These are phyloP conservation scores for Ophiosphaerella korrae DNA, from an alignment of 2,329 filamentous ascomycete genomes.

Conservation along the genomic window DNA sequence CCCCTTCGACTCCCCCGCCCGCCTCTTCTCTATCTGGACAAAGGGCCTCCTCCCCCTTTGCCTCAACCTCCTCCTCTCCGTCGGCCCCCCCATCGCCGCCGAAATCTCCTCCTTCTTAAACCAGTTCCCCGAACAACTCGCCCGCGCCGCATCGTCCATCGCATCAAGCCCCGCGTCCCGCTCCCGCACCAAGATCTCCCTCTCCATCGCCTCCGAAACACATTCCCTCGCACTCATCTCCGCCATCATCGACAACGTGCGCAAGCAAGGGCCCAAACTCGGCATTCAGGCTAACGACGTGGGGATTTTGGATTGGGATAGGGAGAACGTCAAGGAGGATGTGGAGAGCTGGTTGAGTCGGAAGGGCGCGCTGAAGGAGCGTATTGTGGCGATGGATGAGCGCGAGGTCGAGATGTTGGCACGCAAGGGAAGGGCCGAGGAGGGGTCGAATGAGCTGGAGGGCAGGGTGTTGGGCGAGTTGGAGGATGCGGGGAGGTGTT, in stretches of 20 bases:
- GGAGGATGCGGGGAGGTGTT: constrained; percentile 43
- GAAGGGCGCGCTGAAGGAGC: constrained; percentile 69
- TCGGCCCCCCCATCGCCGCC: constrained; percentile 79
- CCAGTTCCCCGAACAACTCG: constrained; percentile 80
- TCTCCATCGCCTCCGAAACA: constrained; percentile 75
- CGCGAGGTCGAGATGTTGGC: constrained; percentile 69
- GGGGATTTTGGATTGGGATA: constrained; percentile 76
- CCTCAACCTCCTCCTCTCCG: constrained; percentile 81
- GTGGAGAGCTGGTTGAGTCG: constrained; percentile 80
- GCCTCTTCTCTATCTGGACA: constrained; percentile 89
- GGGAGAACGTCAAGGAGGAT: constrained; percentile 73
- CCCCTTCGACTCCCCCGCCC: constrained; percentile 75
- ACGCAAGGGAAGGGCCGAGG: constrained; percentile 39
- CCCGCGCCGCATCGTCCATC: constrained; percentile 73
- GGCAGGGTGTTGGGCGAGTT: constrained; percentile 67
- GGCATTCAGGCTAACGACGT: constrained; percentile 67
- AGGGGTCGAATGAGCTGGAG: constrained; percentile 66
- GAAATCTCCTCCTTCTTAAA: constrained; percentile 89
- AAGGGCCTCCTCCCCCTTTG: constrained; percentile 86
- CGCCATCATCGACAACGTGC: constrained; percentile 71
- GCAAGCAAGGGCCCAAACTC: constrained; percentile 50
- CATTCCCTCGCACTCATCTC: constrained; percentile 79
- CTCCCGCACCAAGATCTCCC: constrained; percentile 62
- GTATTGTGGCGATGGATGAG: constrained; percentile 73
- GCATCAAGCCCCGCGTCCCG: constrained; percentile 54